Base-by-base conservation (phyloP, 2,329 filamentous ascomycete species). In the Sporothrix humicola region DNA sequence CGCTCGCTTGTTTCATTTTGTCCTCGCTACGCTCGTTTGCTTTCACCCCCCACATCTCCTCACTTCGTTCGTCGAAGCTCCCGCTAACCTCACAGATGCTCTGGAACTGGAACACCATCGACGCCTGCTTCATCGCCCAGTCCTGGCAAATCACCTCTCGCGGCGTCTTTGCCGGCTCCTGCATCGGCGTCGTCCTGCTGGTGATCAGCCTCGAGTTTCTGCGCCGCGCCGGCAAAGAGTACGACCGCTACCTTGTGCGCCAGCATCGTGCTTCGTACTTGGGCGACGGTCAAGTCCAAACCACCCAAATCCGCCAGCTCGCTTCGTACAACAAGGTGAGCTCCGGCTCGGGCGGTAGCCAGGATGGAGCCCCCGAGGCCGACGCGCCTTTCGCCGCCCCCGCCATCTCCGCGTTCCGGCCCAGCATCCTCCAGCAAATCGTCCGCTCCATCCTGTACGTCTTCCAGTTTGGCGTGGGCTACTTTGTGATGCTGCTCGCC, bases 81-180 rank as follows among this genome's bases (percentile, higher is more conserved):
- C n/a, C 3, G n/a, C 71, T 20, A 20, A 26, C 50, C 3, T 1
- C 3, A 3, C 8, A 73, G 73, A 94, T 94, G 92, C 84, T 93
- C 56, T 93, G 92, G 91, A 94, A 94, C 81, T 93, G 91, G 91
- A 86, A 92, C 80, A 91, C 90, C 2, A 84, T 92, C 79, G 89
- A 92, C 79, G 82, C 90, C 23, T 93, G 90, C 82, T 95, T 96
- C 85, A 87, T 96, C 79, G 83, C 91, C 31, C 77, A 80, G 8
- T 85, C 86, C 26, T 96, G 93, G 93, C 90, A 90, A 78, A 87
- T 95, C 80, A 90, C 84, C 17, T 91, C 90, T 31, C 82, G 81
- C 2, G 90, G 87, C 80, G 91, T 91, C 87, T 95, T 97, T 79
- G 93, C 91, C 66, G 93, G 91, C 26, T 92, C 90, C 71, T 96